These are phyloP conservation scores for Neonectria coccinea DNA, from an alignment of 2,329 filamentous ascomycete genomes.

Conservation along the genomic window DNA sequence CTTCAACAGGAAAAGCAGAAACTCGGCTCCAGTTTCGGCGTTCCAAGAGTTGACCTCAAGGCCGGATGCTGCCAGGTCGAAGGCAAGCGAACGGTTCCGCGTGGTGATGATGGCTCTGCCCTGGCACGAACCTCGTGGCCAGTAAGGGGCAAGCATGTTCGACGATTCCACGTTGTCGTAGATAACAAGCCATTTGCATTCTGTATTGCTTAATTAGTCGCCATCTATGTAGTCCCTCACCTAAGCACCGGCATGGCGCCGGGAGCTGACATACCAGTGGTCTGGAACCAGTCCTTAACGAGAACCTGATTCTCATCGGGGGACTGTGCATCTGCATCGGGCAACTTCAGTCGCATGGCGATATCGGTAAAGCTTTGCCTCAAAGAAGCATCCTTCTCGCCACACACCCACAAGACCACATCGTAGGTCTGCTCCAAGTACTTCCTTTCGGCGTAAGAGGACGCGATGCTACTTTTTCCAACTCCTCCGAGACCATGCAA, in stretches of 20 bases:
- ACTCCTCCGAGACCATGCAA: constrained; percentile 29
- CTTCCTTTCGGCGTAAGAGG: constrained; percentile 17
- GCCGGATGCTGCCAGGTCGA: no score
- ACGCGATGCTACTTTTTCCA: constrained; percentile 29
- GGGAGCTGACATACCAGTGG: constrained; percentile 15
- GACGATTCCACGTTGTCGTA: no score
- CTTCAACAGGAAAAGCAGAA: no score
- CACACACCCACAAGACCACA: constrained; percentile 23
- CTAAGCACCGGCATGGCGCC: constrained; percentile 6
- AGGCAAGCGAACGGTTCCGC: no score
- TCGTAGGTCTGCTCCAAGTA: neutral
- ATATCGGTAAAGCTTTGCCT: constrained; percentile 32
- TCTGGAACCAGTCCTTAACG: constrained; percentile 27
- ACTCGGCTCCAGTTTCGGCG: no score
- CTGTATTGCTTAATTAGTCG: no score
- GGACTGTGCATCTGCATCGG: neutral
- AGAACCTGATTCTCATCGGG: constrained; percentile 25
- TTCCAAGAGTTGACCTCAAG: no score
- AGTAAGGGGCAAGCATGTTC: no score
- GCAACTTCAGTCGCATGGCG: constrained; percentile 24
- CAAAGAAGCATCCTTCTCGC: constrained; percentile 18
- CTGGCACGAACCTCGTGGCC: no score
- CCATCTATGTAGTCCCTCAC: no score
- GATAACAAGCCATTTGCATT: constrained; percentile 9
- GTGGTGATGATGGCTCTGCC: no score